phyloP scores from a whole-genome alignment of 331 rosid genomes.

The Quercus phellos region DNA sequence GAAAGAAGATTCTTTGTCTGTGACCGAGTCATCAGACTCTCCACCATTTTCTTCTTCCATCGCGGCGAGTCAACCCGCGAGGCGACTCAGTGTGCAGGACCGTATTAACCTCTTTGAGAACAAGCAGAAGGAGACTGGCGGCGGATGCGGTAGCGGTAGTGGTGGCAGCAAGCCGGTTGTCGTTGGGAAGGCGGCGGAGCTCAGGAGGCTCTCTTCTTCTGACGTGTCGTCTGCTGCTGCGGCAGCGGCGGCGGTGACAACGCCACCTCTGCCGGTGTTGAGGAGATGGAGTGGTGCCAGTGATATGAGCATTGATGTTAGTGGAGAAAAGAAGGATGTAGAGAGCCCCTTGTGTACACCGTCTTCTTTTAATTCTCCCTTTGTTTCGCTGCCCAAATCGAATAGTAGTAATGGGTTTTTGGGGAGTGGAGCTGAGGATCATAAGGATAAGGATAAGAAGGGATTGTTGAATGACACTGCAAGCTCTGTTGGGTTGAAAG shows the following conservation, averaged over 20 bases:
- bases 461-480: constrained; percentile 18
- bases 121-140: constrained; percentile 76
- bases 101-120: constrained; percentile 90
- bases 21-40: constrained; percentile 12
- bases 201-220: constrained; percentile 65
- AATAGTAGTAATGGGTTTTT: too few relatives aligned
- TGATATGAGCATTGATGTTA: constrained; percentile 89
- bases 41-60: background rate
- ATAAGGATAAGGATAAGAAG: constrained; percentile 31
- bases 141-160: constrained; percentile 18
- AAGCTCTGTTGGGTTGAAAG: constrained; percentile 17
- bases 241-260: constrained; percentile 26
- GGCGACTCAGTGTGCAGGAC: constrained; percentile 96
- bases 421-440: too few relatives aligned
- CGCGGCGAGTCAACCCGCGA: constrained; percentile 39
- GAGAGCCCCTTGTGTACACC: constrained; percentile 71
- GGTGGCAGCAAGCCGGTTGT: constrained; percentile 41
- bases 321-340: constrained; percentile 60
- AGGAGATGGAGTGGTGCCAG: constrained; percentile 94
- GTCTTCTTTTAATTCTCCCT: constrained; percentile 38
- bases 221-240: constrained; percentile 37
- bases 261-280: constrained; percentile 19
- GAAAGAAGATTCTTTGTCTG: constrained; percentile 20
- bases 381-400: constrained; percentile 27
- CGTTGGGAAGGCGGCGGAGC: constrained; percentile 58